Conservation (phyloP, 768 basidiomycete genomes). For the Daedaleopsis sinensis region DNA sequence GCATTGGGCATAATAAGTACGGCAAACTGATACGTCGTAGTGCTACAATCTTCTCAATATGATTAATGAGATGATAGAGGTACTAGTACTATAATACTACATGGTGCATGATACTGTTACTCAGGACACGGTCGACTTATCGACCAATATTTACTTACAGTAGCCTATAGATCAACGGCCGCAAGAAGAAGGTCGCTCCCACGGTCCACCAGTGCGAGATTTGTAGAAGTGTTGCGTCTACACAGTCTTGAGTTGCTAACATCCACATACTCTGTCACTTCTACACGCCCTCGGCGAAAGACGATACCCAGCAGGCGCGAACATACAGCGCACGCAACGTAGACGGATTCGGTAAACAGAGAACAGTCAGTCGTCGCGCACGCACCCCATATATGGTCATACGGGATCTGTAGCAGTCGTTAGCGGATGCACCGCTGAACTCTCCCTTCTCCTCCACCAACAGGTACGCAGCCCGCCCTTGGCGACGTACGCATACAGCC, state of each 20-base stretch:
- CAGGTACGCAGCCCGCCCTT: background rate
- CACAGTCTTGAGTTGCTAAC: background rate
- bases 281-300: background rate
- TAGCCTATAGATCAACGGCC: too few relatives aligned
- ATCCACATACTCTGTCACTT: background rate
- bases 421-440: conserved; percentile 6
- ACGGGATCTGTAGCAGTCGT: conserved; percentile 15
- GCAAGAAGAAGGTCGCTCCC: background rate
- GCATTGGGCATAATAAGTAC: too few relatives aligned
- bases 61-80: too few relatives aligned
- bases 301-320: background rate
- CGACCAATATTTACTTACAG: too few relatives aligned
- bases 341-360: background rate
- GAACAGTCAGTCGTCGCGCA: background rate
- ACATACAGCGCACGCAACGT: background rate
- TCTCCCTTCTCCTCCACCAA: conserved; percentile 1
- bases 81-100: too few relatives aligned
- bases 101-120: too few relatives aligned
- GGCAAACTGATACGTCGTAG: too few relatives aligned
- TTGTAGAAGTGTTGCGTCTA: background rate
- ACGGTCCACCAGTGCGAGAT: background rate
- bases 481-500: background rate
- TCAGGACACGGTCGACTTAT: too few relatives aligned
- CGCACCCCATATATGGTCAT: conserved; percentile 14
- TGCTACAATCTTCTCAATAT: too few relatives aligned